Evolutionary conservation across 768 basidiomycete species (phyloP), one percentile per base, ranked within the genome.

Genomic region (Pulveroboletus ravenelii): DNA sequence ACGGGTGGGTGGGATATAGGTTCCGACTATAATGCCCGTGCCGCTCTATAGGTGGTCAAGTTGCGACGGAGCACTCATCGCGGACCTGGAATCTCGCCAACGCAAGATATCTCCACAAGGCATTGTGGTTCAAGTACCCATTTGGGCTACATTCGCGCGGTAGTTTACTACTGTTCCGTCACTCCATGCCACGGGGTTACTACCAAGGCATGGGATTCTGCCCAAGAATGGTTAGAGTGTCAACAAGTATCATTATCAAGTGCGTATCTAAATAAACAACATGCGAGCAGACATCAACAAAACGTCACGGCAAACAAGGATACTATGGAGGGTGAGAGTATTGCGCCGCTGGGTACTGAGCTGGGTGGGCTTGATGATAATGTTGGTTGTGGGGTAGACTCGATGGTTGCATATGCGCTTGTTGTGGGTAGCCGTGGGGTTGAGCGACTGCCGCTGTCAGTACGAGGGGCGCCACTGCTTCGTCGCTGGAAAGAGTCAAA

Each of bases 401-500:
- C 0, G 48, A 25, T 36, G 44, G 57, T 23, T 55, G 60, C 30
- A 23, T 34, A 17, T 58, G 42, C 7, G 9, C 41, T 12, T 44
- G 58, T 12, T 54, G 63, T 10, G 34, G 29, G 37, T 52, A 50
- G 2, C 35, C 36, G 10, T 42, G 56, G 18, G 48, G 55, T 29
- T 43, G 58, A 25, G 45, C 3, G 17, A 43, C 17, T 29, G 41
- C 3, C n/a, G 45, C n/a, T n/a, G 60, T 47, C 10, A 49, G 37
- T 13, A 62, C 20, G 18, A 63, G 50, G 15, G 57, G 54, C 3
- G 44, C 43, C 20, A 58, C 54, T 18, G 57, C 65, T 41, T 69
- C 66, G 15, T 69, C 67, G 13, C 66, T 67, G 17, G 10, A 51
- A 45, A 18, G 38, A 6, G 38, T 32, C 40, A 38, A 51, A 41